Evolutionary conservation across 306 rosid species (phyloP).

Genomic region (Fagus sylvatica): DNA sequence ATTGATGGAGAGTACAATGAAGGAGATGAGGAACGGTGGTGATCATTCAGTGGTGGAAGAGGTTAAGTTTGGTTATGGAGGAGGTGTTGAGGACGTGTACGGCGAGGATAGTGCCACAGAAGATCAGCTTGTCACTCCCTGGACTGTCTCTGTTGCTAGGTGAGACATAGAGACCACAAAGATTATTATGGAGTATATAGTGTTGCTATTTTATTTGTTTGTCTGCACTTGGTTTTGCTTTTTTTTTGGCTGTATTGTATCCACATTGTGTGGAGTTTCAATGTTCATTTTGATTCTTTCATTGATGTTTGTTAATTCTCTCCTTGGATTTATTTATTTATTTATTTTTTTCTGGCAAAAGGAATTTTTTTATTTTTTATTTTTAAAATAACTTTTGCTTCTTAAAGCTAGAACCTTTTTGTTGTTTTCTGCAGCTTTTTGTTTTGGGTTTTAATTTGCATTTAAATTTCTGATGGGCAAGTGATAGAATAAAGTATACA

Average conservation of each 20-base stretch:
- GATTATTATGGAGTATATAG: neutral
- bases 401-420: neutral
- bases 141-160: constrained; percentile 83
- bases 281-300: neutral
- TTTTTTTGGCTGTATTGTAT: neutral
- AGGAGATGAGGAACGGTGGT: constrained; percentile 44
- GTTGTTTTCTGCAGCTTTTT: neutral
- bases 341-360: neutral
- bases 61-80: constrained; percentile 38
- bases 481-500: neutral
- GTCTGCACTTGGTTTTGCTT: neutral
- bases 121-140: constrained; percentile 87
- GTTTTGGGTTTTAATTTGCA: neutral
- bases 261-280: neutral
- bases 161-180: constrained; percentile 10
- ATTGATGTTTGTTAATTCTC: neutral
- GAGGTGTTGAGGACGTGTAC: constrained; percentile 60
- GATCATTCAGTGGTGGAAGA: constrained; percentile 22
- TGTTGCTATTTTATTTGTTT: neutral
- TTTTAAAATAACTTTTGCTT: too few species aligned
- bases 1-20: constrained; percentile 42
- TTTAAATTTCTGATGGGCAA: neutral
- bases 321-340: neutral
- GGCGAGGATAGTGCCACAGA: constrained; percentile 78
- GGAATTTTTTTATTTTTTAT: neutral